These are phyloP conservation scores for Ambrosia artemisiifolia DNA, from an alignment of 129 eudicot species.

Conservation along the genomic window DNA sequence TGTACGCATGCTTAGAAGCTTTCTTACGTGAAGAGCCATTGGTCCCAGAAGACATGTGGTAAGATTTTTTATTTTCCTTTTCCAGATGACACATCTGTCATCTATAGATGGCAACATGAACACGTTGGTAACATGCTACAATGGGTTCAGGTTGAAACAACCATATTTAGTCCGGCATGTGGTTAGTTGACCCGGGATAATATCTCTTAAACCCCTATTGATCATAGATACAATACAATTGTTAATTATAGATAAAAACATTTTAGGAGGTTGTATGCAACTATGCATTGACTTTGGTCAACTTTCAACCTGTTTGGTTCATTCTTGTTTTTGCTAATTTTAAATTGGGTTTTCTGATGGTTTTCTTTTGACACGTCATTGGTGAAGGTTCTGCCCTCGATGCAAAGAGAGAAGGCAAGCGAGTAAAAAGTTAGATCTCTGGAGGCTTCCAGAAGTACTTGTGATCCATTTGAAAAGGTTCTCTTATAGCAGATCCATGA, in stretches of 20 bases:
- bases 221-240: neutral
- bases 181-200: neutral
- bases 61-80: slow-evolving; percentile 22
- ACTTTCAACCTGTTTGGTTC: neutral
- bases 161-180: neutral
- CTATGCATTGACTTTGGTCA: neutral
- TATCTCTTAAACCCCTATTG: neutral
- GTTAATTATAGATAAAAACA: neutral
- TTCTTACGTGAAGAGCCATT: slow-evolving; percentile 96
- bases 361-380: slow-evolving; percentile 8
- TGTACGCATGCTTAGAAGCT: slow-evolving; percentile 89
- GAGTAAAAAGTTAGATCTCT: slow-evolving; percentile 89
- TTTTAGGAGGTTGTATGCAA: neutral
- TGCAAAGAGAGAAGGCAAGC: slow-evolving; percentile 98
- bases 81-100: neutral
- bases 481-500: slow-evolving; percentile 86
- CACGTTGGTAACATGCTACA: neutral
- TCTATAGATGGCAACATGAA: neutral
- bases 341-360: neutral
- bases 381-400: slow-evolving; percentile 84
- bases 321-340: neutral
- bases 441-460: slow-evolving; percentile 98
- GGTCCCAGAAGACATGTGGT: slow-evolving; percentile 99
- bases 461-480: slow-evolving; percentile 92
- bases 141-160: neutral